These are phyloP conservation scores for Tetradesmus obliquus DNA, from an alignment of 139 green algal genomes.

Conservation along the genomic window DNA sequence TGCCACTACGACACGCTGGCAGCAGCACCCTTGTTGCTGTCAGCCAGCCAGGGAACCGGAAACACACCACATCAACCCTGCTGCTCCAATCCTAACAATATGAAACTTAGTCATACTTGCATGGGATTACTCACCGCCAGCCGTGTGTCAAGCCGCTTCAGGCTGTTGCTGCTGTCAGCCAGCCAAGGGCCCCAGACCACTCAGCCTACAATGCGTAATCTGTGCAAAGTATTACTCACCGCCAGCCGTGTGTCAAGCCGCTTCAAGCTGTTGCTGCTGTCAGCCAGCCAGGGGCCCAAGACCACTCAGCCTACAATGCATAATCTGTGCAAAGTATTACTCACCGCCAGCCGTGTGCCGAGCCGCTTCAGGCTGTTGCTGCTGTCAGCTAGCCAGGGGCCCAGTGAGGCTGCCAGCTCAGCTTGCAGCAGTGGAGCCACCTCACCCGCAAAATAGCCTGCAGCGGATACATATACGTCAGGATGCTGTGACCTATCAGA, in stretches of 20 bases:
- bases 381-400: conserved; percentile 49
- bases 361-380: conserved; percentile 52
- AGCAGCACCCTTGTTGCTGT: conserved; percentile 44
- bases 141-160: conserved; percentile 58
- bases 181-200: too few species aligned
- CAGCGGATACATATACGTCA: background rate
- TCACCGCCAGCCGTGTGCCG: conserved; percentile 61
- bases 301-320: too few species aligned
- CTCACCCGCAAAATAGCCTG: background rate
- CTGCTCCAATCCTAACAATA: too few species aligned
- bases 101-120: background rate
- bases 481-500: too few species aligned
- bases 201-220: too few species aligned
- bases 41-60: conserved; percentile 23
- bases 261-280: conserved; percentile 46
- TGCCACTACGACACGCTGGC: too few species aligned
- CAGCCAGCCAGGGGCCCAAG: conserved; percentile 26
- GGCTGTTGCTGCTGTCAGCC: conserved; percentile 55
- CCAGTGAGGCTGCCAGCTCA: conserved; percentile 18
- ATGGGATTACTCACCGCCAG: conserved; percentile 52
- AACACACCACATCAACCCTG: too few species aligned
- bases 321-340: background rate
- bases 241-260: conserved; percentile 58
- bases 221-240: conserved; percentile 33
- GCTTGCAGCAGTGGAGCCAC: background rate